Evolutionary conservation across 2,329 filamentous ascomycete genomes (phyloP), one percentile per base, ranked within the genome.

Genomic region (Xylaria sp.): DNA sequence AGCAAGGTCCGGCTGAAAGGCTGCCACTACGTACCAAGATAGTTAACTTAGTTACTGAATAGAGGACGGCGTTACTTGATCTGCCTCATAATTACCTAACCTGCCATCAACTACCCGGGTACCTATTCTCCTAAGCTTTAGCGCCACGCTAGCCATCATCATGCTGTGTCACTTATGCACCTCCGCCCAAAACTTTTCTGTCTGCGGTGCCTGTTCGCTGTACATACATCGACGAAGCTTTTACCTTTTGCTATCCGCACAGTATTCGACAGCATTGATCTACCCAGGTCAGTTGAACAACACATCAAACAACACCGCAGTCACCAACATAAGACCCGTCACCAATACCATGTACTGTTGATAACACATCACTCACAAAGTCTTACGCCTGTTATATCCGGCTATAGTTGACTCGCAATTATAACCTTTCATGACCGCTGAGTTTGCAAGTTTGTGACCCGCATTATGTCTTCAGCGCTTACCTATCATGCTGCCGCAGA

Each of bases 141-240:
- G 65, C 57, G 60, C 49, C 33, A 20, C 49, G 65, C 61, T 67
- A 67, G 15, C 59, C 59, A 63, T 44, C 53, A 54, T 38, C 66
- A 60, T 42, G 61, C 62, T 54, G 62, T 65, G 61, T 57, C 62
- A 62, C 59, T 66, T 38, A 68, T 68, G 66, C 66, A 66, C 59
- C 57, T 46, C 58, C 63, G 61, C 61, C 61, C 58, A 60, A 65
- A 65, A 51, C 49, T 60, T 59, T 58, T 23, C 38, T 60, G 56
- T 31, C n/a, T 58, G 44, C 54, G 59, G 36, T 15, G 60, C 38
- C 38, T 57, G 49, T 49, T 66, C 57, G 53, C 33, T 38, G 56
- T 31, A 40, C 36, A 10, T 13, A 44, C 23, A 36, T 10, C 9
- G 3, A 36, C 42, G 36, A 28, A 28, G 28, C 28, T 28, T 3